Base-by-base conservation (phyloP, 495 filamentous ascomycete species). In the Cercophora samala region DNA sequence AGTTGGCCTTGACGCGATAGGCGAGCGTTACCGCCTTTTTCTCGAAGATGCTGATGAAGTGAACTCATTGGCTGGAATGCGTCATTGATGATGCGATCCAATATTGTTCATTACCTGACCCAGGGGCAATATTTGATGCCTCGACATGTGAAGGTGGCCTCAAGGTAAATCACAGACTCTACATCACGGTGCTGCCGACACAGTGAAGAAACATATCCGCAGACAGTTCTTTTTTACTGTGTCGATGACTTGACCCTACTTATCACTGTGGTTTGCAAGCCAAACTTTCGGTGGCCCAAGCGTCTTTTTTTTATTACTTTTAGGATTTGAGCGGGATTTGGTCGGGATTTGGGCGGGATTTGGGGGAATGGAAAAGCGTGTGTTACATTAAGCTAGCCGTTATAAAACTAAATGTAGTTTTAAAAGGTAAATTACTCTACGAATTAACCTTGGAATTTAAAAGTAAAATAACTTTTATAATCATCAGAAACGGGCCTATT, bases 1-100 rank as follows among this genome's bases (percentile, higher is more conserved):
- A 22, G 23, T 26, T 22, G 58, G 23, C 22, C 58, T 60, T 60
- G 58, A 26, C 58, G 58, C 58, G 58, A 60, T 60, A 60, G 22
- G 26, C 58, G 58, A 60, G 58, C 21, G 58, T 60, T 13, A 60
- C 58, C 37, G 37, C 37, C 11, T 9, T 46, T 13, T 46, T 46
- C 37, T 46, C 6, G 37, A 18, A 46, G 37, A 17, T 46, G 37
- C 13, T 46, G 15, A 46, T 46, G 37, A 21, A 4, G 19, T 56
- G 22, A 19, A 56, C 2, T 18, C n/a, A 56, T 56, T 56, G 53
- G 53, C n/a, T 23, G n/a, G 53, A 21, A 56, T 5, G 13, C 19
- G 53, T 46, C 53, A 23, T 23, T 56, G 17, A 56, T 56, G n/a
- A 56, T 56, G 5, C 22, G 53, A 3, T 13, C 37, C 37, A 18